Conservation (phyloP, 805 yeast genomes). For the Ogataea methylovora region DNA sequence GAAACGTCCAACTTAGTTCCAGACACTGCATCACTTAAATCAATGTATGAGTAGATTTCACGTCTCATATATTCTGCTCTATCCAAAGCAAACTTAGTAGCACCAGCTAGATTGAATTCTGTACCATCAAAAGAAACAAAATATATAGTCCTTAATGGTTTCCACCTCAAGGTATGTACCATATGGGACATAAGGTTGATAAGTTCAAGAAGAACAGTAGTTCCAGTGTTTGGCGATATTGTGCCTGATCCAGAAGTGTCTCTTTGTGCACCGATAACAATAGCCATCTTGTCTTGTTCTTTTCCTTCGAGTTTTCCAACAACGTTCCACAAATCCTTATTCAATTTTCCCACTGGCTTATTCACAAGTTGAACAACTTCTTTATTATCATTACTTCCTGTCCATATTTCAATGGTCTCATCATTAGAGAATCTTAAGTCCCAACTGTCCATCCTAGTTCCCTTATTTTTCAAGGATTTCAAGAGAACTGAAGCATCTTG, state of each 20-base stretch:
- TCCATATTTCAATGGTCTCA: slow-evolving; percentile 31
- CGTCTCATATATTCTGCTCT: slow-evolving; percentile 44
- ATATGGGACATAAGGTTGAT: slow-evolving; percentile 60
- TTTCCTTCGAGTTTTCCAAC: slow-evolving; percentile 71
- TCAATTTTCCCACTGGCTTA: slow-evolving; percentile 36
- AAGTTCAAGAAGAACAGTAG: slow-evolving; percentile 63
- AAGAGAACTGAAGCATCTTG: slow-evolving; percentile 50
- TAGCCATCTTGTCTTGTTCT: slow-evolving; percentile 67
- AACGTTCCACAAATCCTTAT: slow-evolving; percentile 73
- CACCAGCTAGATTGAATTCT: slow-evolving; percentile 75
- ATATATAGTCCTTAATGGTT: slow-evolving; percentile 73
- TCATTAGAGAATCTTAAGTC: slow-evolving; percentile 17
- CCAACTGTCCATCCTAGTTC: slow-evolving; percentile 30
- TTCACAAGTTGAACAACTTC: slow-evolving; percentile 18
- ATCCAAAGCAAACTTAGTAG: slow-evolving; percentile 67
- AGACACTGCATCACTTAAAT: slow-evolving; percentile 58
- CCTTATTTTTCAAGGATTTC: slow-evolving; percentile 27
- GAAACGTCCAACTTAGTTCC: slow-evolving; percentile 42
- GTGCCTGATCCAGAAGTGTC: slow-evolving; percentile 79
- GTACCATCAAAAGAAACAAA: slow-evolving; percentile 82
- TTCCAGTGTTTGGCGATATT: slow-evolving; percentile 62
- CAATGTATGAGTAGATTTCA: slow-evolving; percentile 65
- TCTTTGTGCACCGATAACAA: slow-evolving; percentile 77
- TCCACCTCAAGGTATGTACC: slow-evolving; percentile 64
- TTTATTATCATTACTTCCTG: slow-evolving; percentile 28